Percentiles rank a stretch among this genome's conserved stretches.
Conservation (phyloP, 306 rosid genomes). For the Herpetospermum pedunculosum region DNA sequence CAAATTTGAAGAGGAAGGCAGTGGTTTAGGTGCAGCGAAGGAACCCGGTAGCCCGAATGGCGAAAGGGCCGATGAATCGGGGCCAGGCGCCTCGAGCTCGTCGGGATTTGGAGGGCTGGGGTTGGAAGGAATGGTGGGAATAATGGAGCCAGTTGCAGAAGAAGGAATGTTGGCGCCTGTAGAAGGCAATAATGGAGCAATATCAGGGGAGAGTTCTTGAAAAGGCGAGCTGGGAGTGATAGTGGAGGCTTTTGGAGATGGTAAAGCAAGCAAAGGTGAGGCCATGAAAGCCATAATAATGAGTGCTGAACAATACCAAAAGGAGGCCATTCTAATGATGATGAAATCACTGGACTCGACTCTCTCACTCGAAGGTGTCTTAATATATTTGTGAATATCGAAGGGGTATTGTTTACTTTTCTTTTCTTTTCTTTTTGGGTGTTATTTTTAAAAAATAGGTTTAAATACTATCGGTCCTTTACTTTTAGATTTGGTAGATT, state of each 20-base stretch:
- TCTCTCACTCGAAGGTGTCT: neutral
- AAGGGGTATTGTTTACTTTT: neutral
- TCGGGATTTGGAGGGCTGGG: slow-evolving; percentile 91
- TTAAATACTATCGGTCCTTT: too few relatives aligned
- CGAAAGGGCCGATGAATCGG: slow-evolving; percentile 39
- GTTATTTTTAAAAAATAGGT: too few relatives aligned
- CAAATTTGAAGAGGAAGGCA: slow-evolving; percentile 11
- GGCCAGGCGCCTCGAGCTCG: slow-evolving; percentile 33
- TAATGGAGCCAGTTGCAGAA: slow-evolving; percentile 48
- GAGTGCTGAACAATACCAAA: slow-evolving; percentile 30
- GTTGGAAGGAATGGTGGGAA: slow-evolving; percentile 81
- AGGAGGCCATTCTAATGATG: slow-evolving; percentile 51
- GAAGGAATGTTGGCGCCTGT: slow-evolving; percentile 49
- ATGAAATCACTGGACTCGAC: slow-evolving; percentile 22
- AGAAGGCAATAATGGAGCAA: slow-evolving; percentile 80
- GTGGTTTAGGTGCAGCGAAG: slow-evolving; percentile 24
- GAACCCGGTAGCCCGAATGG: slow-evolving; percentile 49
- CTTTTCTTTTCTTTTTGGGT: neutral
- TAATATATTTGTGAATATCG: slow-evolving; percentile 4
- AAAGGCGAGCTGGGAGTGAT: slow-evolving; percentile 22
- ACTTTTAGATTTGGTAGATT: too few relatives aligned
- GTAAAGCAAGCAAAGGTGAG: slow-evolving; percentile 27
- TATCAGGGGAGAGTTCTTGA: slow-evolving; percentile 62
- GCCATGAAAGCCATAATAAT: slow-evolving; percentile 35
- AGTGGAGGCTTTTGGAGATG: slow-evolving; percentile 26